phyloP scores from a whole-genome alignment of 176 grass and related monocot species.

The Raddia distichophylla region DNA sequence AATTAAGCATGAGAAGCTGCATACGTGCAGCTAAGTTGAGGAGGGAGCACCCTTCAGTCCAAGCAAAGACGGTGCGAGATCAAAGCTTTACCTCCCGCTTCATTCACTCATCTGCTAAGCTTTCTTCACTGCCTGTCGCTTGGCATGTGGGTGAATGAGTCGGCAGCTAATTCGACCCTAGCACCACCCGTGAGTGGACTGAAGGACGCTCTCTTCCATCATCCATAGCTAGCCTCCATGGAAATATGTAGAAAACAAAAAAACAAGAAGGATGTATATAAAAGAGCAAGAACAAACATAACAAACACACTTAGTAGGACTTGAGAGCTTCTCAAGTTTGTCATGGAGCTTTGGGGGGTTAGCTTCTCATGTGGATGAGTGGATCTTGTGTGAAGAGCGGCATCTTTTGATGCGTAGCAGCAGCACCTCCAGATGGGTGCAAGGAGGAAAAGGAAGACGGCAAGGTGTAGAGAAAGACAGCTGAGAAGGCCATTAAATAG shows the following conservation, averaged over 20 bases:
- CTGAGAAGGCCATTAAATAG: slow-evolving; percentile 57
- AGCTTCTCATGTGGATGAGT: slow-evolving; percentile 20
- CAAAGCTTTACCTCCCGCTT: slow-evolving; percentile 85
- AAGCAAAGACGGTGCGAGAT: slow-evolving; percentile 73
- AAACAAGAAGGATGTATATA: slow-evolving; percentile 3
- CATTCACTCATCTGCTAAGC: slow-evolving; percentile 95
- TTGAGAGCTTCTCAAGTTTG: background rate
- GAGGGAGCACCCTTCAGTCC: slow-evolving; percentile 99
- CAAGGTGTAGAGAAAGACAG: slow-evolving; percentile 27
- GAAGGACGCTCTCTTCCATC: slow-evolving; percentile 91
- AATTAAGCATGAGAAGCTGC: background rate
- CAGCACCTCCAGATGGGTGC: background rate
- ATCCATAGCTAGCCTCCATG: slow-evolving; percentile 12
- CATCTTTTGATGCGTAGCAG: background rate
- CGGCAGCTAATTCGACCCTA: slow-evolving; percentile 88
- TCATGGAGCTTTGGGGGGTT: background rate
- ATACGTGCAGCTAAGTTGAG: slow-evolving; percentile 36
- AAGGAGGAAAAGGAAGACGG: slow-evolving; percentile 26
- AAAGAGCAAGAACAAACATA: background rate
- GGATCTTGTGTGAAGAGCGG: slow-evolving; percentile 36
- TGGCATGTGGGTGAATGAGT: slow-evolving; percentile 91
- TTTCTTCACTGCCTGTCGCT: slow-evolving; percentile 38
- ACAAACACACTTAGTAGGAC: background rate
- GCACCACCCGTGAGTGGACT: slow-evolving; percentile 76
- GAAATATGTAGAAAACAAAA: background rate